A percentile compares a stretch with the other conserved stretches of the same genome.
Conservation (phyloP, 352 stramenopile genomes). For the Aphanomyces invadans region DNA sequence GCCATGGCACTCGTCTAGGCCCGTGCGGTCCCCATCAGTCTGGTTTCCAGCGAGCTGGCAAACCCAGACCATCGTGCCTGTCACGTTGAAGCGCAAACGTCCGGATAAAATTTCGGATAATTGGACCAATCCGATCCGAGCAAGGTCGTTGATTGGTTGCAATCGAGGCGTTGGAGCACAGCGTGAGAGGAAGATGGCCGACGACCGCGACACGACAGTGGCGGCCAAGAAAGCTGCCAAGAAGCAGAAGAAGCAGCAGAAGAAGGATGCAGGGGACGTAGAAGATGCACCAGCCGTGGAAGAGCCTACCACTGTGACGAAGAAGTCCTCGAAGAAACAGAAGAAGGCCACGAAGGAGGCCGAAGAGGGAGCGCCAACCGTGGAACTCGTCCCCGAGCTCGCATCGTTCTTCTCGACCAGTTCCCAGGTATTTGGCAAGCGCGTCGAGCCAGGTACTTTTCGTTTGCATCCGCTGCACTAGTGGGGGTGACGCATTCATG, state of each 20-base stretch:
- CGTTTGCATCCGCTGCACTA: not conserved
- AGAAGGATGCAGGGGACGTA: not conserved
- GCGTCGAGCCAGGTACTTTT: constrained; percentile 2
- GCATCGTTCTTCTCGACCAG: constrained; percentile 23
- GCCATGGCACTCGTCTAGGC: no score
- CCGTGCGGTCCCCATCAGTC: no score
- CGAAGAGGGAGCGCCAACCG: not conserved
- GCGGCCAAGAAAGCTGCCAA: not conserved
- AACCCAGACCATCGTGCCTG: no score
- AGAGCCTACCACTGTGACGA: not conserved
- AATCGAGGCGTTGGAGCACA: not conserved
- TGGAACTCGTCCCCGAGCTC: not conserved
- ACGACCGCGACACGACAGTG: not conserved
- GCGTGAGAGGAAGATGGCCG: not conserved
- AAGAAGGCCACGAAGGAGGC: not conserved
- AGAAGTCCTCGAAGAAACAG: not conserved
- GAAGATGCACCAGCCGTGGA: not conserved
- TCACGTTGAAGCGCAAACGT: not conserved
- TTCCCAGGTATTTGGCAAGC: constrained; percentile 20
- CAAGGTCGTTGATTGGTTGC: not conserved
- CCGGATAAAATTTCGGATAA: no score
- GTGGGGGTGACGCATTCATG: no score
- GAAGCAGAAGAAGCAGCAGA: not conserved
- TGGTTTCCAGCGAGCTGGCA: no score
- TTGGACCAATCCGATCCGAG: not conserved